Base-by-base conservation (phyloP, 805 yeast species). In the Cyberlindnera japonica region DNA sequence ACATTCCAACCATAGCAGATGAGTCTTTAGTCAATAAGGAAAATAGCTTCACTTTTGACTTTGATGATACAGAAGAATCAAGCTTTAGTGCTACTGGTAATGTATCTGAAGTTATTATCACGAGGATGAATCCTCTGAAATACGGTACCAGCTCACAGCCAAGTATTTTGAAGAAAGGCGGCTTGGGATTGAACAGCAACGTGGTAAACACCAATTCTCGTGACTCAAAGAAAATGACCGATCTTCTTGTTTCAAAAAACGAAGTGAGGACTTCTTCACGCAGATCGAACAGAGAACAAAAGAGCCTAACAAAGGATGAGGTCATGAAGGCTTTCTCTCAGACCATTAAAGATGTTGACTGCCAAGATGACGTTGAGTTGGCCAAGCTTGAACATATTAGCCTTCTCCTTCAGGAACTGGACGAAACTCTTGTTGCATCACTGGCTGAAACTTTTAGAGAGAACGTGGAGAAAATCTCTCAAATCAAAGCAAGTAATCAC, bases 1-100 rank as follows among this genome's bases (percentile, higher is more conserved):
- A 55, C 32, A 45, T 46, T 39, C 72, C 74, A 4, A 66, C 73
- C 0, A 37, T 55, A 14, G 16, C 25, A 13, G 43, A 35, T 5
- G 47, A 31, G 1, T 13, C 28, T 10, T 17, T 26, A 6, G 24
- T 32, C 1, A 25, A 37, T 12, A 35, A 39, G 14, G 41, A 37
- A 11, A 35, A 40, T 29, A 24, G 17, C 5, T 43, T 46, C 2
- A 34, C 37, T 1, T 57, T 57, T 47, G 61, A 57, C 32, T 57
- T 57, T 38, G 55, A 40, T 8, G 58, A 52, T 11, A 33, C 16
- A 17, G 28, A 17, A 14, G 30, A 27, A 5, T 8, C 30, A 15
- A 15, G 18, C 18, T 7, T 15, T 8, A 27, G 18, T n/a, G 20
- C 29, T n/a, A 29, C 16, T 13, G 44, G 40, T n/a, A 34, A 43